Percentiles rank a stretch among this genome's conserved stretches.
Conservation (phyloP, 306 rosid genomes). For the Herpetospermum pedunculosum region DNA sequence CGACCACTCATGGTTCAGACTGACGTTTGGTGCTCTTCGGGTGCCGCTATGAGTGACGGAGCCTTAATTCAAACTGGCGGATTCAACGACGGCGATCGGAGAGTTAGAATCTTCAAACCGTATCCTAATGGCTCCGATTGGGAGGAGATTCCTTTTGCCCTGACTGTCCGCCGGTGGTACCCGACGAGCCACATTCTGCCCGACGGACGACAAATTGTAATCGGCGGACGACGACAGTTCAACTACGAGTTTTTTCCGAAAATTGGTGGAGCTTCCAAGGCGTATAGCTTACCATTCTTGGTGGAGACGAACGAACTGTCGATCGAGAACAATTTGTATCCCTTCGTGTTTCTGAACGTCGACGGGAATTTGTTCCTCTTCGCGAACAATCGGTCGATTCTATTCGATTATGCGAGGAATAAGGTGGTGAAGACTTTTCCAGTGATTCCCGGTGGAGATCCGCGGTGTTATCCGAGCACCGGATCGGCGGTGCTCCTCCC, state of each 20-base stretch:
- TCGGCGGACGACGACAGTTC: slow-evolving; percentile 47
- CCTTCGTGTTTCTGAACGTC: slow-evolving; percentile 43
- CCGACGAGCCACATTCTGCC: slow-evolving; percentile 48
- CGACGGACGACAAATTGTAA: slow-evolving; percentile 42
- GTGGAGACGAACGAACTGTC: slow-evolving; percentile 22
- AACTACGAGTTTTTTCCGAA: slow-evolving; percentile 55
- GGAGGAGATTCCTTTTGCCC: slow-evolving; percentile 21
- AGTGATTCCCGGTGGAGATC: slow-evolving; percentile 45
- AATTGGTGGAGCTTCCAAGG: background rate
- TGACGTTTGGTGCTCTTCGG: slow-evolving; percentile 83
- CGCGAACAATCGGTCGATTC: slow-evolving; percentile 43
- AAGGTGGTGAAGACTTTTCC: slow-evolving; percentile 37
- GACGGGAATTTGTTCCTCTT: slow-evolving; percentile 60
- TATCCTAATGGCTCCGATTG: slow-evolving; percentile 30
- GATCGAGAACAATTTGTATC: slow-evolving; percentile 53
- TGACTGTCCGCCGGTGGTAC: slow-evolving; percentile 32
- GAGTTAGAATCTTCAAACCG: slow-evolving; percentile 23
- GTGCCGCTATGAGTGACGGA: slow-evolving; percentile 28
- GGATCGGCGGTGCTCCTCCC: slow-evolving; percentile 63
- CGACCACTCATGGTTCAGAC: slow-evolving; percentile 47
- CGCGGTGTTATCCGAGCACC: slow-evolving; percentile 54
- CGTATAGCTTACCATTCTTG: slow-evolving; percentile 28
- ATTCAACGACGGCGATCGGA: slow-evolving; percentile 32
- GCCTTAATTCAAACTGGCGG: slow-evolving; percentile 63
- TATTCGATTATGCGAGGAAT: slow-evolving; percentile 30